Conservation (phyloP, 1,284 basidiomycete species). For the Rhodofomes roseus region DNA sequence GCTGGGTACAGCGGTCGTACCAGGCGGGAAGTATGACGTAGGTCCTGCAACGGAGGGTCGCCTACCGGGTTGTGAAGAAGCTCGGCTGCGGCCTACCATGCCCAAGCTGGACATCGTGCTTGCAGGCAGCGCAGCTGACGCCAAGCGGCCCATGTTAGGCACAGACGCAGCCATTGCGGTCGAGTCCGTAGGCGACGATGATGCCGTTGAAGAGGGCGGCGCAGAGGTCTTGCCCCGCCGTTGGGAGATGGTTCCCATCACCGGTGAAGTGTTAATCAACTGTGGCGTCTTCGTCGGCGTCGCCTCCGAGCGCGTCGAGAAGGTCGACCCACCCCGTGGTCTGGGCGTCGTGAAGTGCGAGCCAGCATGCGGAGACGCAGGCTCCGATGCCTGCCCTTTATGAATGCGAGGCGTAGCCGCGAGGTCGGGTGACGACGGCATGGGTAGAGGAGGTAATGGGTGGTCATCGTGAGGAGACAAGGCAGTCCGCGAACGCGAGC, state of each 20-base stretch:
- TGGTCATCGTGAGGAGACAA: conserved; percentile 44
- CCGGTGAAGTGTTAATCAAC: conserved; percentile 57
- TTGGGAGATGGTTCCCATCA: conserved; percentile 65
- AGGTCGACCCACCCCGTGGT: conserved; percentile 49
- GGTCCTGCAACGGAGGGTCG: conserved; percentile 44
- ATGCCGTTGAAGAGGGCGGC: conserved; percentile 45
- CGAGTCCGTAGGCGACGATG: conserved; percentile 57
- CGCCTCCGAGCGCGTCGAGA: conserved; percentile 42
- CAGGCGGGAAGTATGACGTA: conserved; percentile 22
- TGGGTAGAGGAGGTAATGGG: conserved; percentile 64
- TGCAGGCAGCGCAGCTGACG: conserved; percentile 38
- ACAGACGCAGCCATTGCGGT: conserved; percentile 40
- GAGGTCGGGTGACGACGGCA: conserved; percentile 37
- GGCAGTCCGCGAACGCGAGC: conserved; percentile 20
- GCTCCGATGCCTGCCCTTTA: conserved; percentile 10
- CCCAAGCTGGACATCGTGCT: conserved; percentile 30
- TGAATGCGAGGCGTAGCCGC: conserved; percentile 34
- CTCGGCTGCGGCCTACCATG: conserved; percentile 48
- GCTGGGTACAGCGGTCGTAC: conserved; percentile 30
- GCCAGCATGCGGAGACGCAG: conserved; percentile 27
- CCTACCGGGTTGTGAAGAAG: conserved; percentile 67
- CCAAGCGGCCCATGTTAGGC: conserved; percentile 32
- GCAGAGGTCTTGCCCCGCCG: conserved; percentile 62
- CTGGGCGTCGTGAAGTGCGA: conserved; percentile 38
- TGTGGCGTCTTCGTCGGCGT: conserved; percentile 23